Percentiles rank a stretch among this genome's conserved stretches.
Conservation (phyloP, 129 eudicot species). For the Lonicera japonica region DNA sequence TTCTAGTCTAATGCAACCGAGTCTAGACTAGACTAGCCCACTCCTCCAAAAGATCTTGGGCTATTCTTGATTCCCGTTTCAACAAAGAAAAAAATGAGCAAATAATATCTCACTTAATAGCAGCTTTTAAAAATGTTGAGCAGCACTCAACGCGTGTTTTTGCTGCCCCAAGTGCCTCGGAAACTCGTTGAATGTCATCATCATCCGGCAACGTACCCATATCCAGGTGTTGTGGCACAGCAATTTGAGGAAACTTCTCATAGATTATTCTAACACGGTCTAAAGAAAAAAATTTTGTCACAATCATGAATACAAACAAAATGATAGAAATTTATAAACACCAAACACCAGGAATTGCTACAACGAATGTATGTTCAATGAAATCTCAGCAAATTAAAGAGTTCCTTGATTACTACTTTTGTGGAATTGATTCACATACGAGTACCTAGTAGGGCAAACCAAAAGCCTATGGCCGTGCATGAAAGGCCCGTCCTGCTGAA, state of each 20-base stretch:
- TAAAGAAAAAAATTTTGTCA: slow-evolving; percentile 28
- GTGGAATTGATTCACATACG: slow-evolving; percentile 1
- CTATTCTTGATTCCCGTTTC: too few species aligned
- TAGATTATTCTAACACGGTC: slow-evolving; percentile 80
- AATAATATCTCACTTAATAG: slow-evolving; percentile 57
- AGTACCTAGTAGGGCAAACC: too few species aligned
- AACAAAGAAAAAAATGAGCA: slow-evolving; percentile 1
- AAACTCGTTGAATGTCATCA: slow-evolving; percentile 69
- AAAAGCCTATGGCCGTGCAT: too few species aligned
- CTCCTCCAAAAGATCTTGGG: too few species aligned
- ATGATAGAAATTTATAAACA: background rate
- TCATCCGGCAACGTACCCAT: slow-evolving; percentile 42
- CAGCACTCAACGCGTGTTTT: slow-evolving; percentile 83
- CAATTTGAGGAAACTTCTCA: slow-evolving; percentile 67
- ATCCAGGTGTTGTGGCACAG: slow-evolving; percentile 76
- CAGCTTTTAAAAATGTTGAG: slow-evolving; percentile 74
- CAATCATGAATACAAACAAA: slow-evolving; percentile 1
- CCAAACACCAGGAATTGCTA: background rate
- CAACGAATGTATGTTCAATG: background rate
- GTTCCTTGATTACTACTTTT: background rate
- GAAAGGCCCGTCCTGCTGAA: too few species aligned
- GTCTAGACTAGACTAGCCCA: too few species aligned
- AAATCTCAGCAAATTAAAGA: background rate
- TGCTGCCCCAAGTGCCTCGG: slow-evolving; percentile 92
- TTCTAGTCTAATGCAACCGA: too few species aligned